phyloP scores from a whole-genome alignment of 306 rosid species.

The Nissolia schottii region DNA sequence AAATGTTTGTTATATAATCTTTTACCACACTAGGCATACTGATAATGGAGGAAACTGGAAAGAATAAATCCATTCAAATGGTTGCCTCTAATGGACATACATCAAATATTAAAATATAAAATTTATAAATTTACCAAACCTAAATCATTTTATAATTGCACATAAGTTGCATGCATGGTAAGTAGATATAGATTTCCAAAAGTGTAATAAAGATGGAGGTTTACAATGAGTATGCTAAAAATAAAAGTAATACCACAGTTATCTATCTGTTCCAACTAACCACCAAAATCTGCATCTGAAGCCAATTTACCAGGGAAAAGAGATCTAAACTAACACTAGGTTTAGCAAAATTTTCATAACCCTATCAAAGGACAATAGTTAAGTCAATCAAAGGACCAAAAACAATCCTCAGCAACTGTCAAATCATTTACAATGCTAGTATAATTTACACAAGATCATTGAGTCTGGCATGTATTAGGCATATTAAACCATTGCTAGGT shows the following conservation, averaged over 20 bases:
- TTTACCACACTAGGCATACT: not conserved
- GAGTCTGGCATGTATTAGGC: not conserved
- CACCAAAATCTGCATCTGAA: not conserved
- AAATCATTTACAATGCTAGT: not conserved
- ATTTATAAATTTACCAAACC: not conserved
- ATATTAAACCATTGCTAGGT: not conserved
- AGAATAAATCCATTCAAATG: not conserved
- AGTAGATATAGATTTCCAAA: not conserved
- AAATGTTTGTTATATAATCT: constrained; percentile 6
- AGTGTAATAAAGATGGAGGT: not conserved
- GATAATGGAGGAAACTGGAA: not conserved
- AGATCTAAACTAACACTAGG: not conserved
- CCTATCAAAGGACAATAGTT: not conserved
- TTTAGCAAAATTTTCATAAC: not conserved
- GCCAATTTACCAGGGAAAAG: not conserved
- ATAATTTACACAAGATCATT: not conserved
- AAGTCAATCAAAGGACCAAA: not conserved
- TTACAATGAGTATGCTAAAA: not conserved
- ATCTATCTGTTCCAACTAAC: not conserved
- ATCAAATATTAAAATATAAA: not conserved
- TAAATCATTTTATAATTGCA: not conserved
- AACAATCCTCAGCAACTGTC: not conserved
- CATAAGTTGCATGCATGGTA: not conserved
- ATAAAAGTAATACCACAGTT: not conserved
- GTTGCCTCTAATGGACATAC: not conserved